A percentile compares a stretch with the other conserved stretches of the same genome.
Evolutionary conservation across 1,139 yeast species (phyloP).

Genomic region (Nakaseomyces delphensis): DNA sequence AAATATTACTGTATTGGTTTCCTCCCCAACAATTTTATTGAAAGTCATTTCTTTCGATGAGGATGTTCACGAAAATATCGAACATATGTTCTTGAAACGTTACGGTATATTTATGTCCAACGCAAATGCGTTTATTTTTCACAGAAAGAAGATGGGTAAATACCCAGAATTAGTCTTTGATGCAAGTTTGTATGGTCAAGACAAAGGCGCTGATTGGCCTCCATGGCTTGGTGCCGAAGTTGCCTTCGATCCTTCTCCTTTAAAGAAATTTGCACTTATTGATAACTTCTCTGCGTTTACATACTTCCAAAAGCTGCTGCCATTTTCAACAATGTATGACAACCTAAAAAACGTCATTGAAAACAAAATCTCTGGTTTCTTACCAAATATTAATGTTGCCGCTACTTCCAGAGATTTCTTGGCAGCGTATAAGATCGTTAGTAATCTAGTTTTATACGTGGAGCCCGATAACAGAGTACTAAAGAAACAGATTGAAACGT

Average conservation of each 20-base stretch:
- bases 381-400: constrained; percentile 60
- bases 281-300: constrained; percentile 56
- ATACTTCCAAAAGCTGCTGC: constrained; percentile 40
- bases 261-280: constrained; percentile 49
- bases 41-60: constrained; percentile 50
- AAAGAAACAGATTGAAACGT: constrained; percentile 54
- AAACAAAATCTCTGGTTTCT: constrained; percentile 46
- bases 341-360: constrained; percentile 32
- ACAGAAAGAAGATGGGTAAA: constrained; percentile 39
- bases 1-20: constrained; percentile 56
- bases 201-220: constrained; percentile 49
- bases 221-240: constrained; percentile 78
- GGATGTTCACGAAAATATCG: constrained; percentile 40
- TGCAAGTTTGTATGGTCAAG: constrained; percentile 36
- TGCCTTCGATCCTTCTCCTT: constrained; percentile 59
- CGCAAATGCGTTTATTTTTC: constrained; percentile 62
- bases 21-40: constrained; percentile 65
- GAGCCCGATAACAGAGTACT: constrained; percentile 54
- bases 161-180: constrained; percentile 40
- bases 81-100: constrained; percentile 56
- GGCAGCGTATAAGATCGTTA: constrained; percentile 52
- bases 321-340: constrained; percentile 24
- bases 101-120: constrained; percentile 60
- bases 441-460: constrained; percentile 57
- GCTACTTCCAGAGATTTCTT: constrained; percentile 71